Evolutionary conservation across 2,329 filamentous ascomycete species (phyloP).

Genomic region (Calonectria fujianensis): DNA sequence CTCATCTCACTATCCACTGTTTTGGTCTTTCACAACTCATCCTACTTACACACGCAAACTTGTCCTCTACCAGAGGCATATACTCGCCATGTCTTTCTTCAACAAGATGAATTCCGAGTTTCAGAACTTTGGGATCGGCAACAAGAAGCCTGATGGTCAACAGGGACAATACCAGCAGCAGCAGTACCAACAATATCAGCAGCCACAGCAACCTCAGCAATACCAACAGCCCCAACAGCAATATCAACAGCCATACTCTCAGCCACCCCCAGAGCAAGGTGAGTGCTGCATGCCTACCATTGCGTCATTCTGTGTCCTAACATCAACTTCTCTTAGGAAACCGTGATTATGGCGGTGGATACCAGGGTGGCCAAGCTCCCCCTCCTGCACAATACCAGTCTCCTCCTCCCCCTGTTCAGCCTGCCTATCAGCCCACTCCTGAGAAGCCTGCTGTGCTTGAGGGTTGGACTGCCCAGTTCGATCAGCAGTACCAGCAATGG

Average conservation of each 20-base stretch:
- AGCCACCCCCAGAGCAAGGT: constrained; percentile 48
- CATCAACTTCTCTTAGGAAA: constrained; percentile 36
- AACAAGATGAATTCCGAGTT: constrained; percentile 65
- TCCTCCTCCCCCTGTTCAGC: constrained; percentile 51
- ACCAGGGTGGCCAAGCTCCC: constrained; percentile 53
- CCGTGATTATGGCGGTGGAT: constrained; percentile 53
- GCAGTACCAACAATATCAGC: not conserved
- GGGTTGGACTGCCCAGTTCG: constrained; percentile 79
- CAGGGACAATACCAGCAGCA: not conserved
- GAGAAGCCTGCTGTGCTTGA: constrained; percentile 71
- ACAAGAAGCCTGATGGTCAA: constrained; percentile 46
- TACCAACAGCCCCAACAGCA: constrained; percentile 37
- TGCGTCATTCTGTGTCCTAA: constrained; percentile 23
- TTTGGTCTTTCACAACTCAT: not conserved
- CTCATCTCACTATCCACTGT: constrained; percentile 13
- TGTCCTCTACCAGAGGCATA: constrained; percentile 37
- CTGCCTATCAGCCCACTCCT: constrained; percentile 59
- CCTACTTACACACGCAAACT: constrained; percentile 19
- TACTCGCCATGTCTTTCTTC: constrained; percentile 65
- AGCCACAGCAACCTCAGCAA: not conserved
- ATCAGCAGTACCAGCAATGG: constrained; percentile 76
- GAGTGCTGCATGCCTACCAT: constrained; percentile 6
- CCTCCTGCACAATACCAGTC: constrained; percentile 51
- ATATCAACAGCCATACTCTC: constrained; percentile 36
- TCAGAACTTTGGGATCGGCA: constrained; percentile 68